Conservation (phyloP, 2,329 filamentous ascomycete genomes). For the Aspergillus neoniger region DNA sequence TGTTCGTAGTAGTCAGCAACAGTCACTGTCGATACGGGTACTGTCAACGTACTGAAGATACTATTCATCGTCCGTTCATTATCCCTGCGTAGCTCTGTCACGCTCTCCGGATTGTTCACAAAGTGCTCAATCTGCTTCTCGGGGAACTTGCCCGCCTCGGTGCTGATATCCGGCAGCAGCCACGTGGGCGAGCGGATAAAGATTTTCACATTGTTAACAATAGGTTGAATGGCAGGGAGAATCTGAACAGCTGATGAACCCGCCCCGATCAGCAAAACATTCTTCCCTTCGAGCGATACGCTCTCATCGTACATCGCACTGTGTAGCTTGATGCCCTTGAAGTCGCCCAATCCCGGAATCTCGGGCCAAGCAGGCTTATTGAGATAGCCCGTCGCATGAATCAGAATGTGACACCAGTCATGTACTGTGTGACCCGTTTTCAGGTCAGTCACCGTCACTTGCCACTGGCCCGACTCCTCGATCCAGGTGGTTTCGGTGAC, state of each 20-base stretch:
- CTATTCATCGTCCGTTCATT: not conserved
- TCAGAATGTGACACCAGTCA: not conserved
- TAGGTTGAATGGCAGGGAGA: slow-evolving; percentile 18
- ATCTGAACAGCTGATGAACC: slow-evolving; percentile 36
- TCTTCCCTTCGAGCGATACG: not conserved
- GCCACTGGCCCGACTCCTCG: slow-evolving; percentile 22
- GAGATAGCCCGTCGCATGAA: not conserved
- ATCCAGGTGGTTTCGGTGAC: slow-evolving; percentile 38
- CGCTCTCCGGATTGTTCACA: not conserved
- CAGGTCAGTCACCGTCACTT: slow-evolving; percentile 4
- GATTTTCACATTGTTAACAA: slow-evolving; percentile 1
- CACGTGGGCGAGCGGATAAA: not conserved
- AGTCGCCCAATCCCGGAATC: slow-evolving; percentile 20
- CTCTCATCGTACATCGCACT: not conserved
- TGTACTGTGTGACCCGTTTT: not conserved
- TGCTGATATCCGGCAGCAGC: not conserved
- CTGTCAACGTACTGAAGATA: not conserved
- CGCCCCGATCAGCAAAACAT: slow-evolving; percentile 31
- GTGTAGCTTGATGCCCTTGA: not conserved
- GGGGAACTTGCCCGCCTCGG: not conserved
- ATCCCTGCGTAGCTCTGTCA: not conserved
- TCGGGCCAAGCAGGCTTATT: slow-evolving; percentile 12
- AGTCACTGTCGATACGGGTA: too few relatives aligned
- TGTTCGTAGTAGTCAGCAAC: not conserved
- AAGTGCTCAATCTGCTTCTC: not conserved